Evolutionary conservation across 2,329 filamentous ascomycete species (phyloP).

Genomic region (Diplocarpon rosae): DNA sequence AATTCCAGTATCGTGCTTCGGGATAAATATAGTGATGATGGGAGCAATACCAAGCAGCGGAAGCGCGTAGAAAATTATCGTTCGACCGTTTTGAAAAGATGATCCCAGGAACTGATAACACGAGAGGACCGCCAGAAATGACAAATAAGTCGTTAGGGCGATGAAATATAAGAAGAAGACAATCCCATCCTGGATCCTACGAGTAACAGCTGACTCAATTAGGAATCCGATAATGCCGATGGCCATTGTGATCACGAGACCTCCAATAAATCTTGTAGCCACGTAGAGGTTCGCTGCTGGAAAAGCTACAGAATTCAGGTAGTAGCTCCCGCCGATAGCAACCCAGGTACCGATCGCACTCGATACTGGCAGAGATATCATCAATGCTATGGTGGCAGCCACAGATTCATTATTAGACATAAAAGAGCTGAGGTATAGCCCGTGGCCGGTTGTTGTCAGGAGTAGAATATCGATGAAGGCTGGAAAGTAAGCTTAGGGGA

Average conservation of each 20-base stretch:
- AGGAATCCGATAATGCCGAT: neutral
- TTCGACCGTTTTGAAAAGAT: constrained; percentile 2
- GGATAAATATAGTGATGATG: constrained; percentile 1
- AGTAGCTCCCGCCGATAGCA: constrained; percentile 4
- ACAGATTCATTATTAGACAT: constrained; percentile 1
- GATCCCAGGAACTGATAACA: constrained; percentile 4
- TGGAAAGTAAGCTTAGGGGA: neutral
- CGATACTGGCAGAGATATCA: neutral
- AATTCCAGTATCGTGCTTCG: neutral
- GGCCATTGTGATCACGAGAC: neutral
- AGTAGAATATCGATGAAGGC: constrained; percentile 4
- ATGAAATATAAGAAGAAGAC: constrained; percentile 1
- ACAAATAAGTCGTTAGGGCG: neutral
- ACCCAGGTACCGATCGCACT: constrained; percentile 3
- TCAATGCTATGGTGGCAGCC: constrained; percentile 1
- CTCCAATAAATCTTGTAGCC: neutral
- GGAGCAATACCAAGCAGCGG: constrained; percentile 1
- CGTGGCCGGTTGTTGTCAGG: constrained; percentile 2
- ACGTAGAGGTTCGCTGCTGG: constrained; percentile 4
- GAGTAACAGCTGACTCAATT: neutral
- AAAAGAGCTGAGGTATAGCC: constrained; percentile 2
- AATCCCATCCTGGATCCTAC: neutral
- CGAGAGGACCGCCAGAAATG: constrained; percentile 2
- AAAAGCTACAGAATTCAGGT: constrained; percentile 3
- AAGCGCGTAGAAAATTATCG: neutral